These are phyloP conservation scores for Fraxinus quadrangulata DNA, from an alignment of 257 asterid species.

Conservation along the genomic window DNA sequence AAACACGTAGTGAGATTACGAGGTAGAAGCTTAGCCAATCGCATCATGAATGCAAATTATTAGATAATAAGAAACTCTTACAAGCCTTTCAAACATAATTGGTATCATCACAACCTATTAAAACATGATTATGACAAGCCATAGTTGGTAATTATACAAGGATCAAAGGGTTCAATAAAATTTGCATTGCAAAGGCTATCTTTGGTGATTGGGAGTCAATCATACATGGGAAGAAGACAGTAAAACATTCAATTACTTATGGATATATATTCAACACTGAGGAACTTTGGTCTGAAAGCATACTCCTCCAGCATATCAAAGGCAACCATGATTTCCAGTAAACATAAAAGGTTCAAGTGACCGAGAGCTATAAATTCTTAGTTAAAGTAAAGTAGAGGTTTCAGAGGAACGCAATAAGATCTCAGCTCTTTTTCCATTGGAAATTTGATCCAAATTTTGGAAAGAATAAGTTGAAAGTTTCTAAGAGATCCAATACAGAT, in stretches of 20 bases:
- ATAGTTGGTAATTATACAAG: background rate
- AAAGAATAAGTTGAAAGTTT: conserved; percentile 3
- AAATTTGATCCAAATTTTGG: background rate
- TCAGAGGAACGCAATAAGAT: background rate
- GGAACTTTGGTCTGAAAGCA: background rate
- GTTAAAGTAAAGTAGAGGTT: background rate
- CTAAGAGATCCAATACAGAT: conserved; percentile 13
- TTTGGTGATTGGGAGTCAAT: background rate
- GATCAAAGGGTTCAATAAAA: background rate
- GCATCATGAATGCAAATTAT: conserved; percentile 12
- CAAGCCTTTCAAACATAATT: background rate
- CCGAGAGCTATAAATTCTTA: background rate
- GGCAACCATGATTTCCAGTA: background rate
- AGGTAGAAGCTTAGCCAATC: conserved; percentile 1
- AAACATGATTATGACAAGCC: background rate
- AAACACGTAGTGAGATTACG: conserved; percentile 15
- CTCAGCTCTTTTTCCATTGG: background rate
- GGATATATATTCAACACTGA: background rate
- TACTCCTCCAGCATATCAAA: background rate
- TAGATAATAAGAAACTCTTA: conserved; percentile 1
- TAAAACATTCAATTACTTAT: background rate
- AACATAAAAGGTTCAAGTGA: background rate
- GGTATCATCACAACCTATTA: background rate
- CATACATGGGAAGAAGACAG: background rate
- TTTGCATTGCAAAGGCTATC: background rate